These are phyloP conservation scores for Russula dissimulans DNA, from an alignment of 768 basidiomycete species.

Conservation along the genomic window DNA sequence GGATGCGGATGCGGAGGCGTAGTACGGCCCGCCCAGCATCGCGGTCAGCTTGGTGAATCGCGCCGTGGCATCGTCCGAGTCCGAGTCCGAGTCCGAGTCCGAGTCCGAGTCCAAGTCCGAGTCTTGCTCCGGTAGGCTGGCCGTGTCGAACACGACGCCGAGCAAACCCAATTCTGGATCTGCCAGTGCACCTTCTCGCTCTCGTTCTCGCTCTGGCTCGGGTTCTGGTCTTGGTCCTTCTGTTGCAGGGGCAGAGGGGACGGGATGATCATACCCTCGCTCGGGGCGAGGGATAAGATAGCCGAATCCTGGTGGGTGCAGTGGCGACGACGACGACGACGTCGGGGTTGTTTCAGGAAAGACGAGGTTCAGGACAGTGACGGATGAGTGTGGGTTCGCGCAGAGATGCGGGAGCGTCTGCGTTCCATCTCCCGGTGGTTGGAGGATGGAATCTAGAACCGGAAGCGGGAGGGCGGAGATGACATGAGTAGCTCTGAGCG, in stretches of 20 bases:
- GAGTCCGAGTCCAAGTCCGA: no score
- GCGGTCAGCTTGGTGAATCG: constrained; percentile 71
- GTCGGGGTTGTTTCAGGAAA: constrained; percentile 37
- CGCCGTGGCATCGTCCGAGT: constrained; percentile 14
- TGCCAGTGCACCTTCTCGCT: not conserved
- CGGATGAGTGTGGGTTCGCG: constrained; percentile 65
- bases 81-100: no score
- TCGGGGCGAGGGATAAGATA: constrained; percentile 82
- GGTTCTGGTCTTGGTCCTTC: not conserved
- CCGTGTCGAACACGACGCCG: constrained; percentile 88
- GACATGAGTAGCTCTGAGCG: constrained; percentile 48
- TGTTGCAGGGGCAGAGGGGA: constrained; percentile 9
- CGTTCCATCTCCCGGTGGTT: constrained; percentile 21
- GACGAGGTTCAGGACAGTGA: constrained; percentile 83
- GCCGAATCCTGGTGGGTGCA: constrained; percentile 87
- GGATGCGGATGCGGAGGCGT: constrained; percentile 25
- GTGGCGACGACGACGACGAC: constrained; percentile 24
- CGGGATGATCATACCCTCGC: constrained; percentile 33
- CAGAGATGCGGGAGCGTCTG: constrained; percentile 51
- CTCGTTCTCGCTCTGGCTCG: not conserved
- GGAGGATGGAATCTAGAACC: constrained; percentile 38
- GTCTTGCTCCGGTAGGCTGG: constrained; percentile 57
- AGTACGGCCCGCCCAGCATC: constrained; percentile 85
- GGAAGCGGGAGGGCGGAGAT: constrained; percentile 72
- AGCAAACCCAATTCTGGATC: constrained; percentile 42